Conservation (phyloP, 2,329 filamentous ascomycete genomes). For the Domatiomyces globalis region DNA sequence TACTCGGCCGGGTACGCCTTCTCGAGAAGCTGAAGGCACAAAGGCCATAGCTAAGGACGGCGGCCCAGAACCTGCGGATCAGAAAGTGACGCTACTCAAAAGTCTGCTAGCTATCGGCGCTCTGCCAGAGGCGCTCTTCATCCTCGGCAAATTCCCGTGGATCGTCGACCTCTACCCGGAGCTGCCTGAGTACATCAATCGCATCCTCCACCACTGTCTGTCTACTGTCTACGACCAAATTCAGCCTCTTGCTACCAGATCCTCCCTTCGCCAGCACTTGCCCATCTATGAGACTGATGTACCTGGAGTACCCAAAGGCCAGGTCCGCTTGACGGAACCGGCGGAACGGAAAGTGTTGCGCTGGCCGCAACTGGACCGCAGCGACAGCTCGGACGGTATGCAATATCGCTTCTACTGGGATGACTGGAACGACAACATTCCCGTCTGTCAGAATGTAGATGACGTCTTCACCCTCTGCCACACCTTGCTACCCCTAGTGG, state of each 20-base stretch:
- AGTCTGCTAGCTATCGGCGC: constrained; percentile 83
- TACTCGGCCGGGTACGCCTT: constrained; percentile 38
- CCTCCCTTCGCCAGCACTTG: constrained; percentile 34
- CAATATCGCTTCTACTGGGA: constrained; percentile 93
- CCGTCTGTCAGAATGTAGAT: constrained; percentile 76
- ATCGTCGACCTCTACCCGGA: constrained; percentile 73
- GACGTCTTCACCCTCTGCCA: constrained; percentile 79
- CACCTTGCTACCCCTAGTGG: constrained; percentile 71
- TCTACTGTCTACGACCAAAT: constrained; percentile 54
- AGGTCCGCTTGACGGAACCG: constrained; percentile 46
- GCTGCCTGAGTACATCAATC: constrained; percentile 65
- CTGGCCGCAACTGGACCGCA: constrained; percentile 72
- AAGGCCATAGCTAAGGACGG: constrained; percentile 30
- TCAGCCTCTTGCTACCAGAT: constrained; percentile 32
- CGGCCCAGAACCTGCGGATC: constrained; percentile 63
- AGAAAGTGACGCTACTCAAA: constrained; percentile 73
- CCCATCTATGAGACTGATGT: constrained; percentile 48
- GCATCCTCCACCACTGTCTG: constrained; percentile 69
- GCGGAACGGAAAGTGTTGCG: constrained; percentile 54
- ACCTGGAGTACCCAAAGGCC: constrained; percentile 53
- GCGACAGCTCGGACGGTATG: constrained; percentile 57
- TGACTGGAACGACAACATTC: constrained; percentile 89
- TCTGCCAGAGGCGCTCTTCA: constrained; percentile 80
- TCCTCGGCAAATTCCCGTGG: constrained; percentile 87
- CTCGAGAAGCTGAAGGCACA: constrained; percentile 38